Evolutionary conservation across 345 rosid species (phyloP), one percentile per base, ranked within the genome.

Genomic region (Rhizophora mangle): DNA sequence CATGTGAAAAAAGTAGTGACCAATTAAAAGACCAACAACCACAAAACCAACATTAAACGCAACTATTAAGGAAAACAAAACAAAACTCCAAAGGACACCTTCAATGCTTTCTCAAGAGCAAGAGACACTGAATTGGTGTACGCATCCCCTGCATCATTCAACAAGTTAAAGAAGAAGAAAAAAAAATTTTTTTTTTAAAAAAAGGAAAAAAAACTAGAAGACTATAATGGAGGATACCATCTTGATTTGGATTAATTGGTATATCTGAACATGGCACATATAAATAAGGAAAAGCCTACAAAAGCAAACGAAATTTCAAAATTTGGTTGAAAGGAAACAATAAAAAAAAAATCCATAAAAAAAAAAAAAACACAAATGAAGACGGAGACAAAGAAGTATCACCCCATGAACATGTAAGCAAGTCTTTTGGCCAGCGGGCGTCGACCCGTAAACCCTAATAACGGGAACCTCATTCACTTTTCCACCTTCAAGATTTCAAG

Each of bases 331-430:
- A 6, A 20, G 15, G 49, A 39, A 11, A 36, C 21, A 24, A 24
- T 24, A 24, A 29, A 51, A 6, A 20, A 7, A 49, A 39, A 11
- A 36, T 16, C 10, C 18, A 27, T 21, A 21, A 1, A 39, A 6
- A n/a, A 8, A 47, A 27, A 9, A 51, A 26, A 19, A 30, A 20
- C 15, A 26, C 47, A 61, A 62, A 27, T 3, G 1, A 6, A 11
- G 24, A 49, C 8, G 19, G 19, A 46, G 24, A 32, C 6, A 39
- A 6, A 21, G 62, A 72, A 39, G 2, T 52, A 68, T 77, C 79
- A 94, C 98, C 66, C 85, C 76, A 77, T 91, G 98, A 80, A 94
- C 74, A 69, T 94, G 98, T 83, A 94, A 80, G 80, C 98, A 94
- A 66, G 96, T 86, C 84, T 94, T 94, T 78, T 94, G 96, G 73